These are phyloP conservation scores for Brassica napus DNA, from an alignment of 345 rosid species.

Conservation along the genomic window Da-Ae NC_063434.1:5034001-5034500, in stretches of 20 bases:
- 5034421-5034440: slow-evolving; percentile 52
- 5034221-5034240: too few relatives aligned
- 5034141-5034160: not conserved
- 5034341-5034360: not conserved
- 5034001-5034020: too few relatives aligned
- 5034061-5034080: not conserved
- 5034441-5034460: slow-evolving; percentile 77
- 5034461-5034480: slow-evolving; percentile 88
- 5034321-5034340: not conserved
- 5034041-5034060: not conserved
- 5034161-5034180: not conserved
- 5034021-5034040: too few relatives aligned
- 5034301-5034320: not conserved
- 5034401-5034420: not conserved
- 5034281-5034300: not conserved
- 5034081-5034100: not conserved
- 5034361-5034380: not conserved
- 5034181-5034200: not conserved
- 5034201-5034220: too few relatives aligned
- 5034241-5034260: not conserved
- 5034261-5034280: not conserved
- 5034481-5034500: slow-evolving; percentile 74
- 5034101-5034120: not conserved
- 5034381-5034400: not conserved
- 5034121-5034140: not conserved